phyloP scores from a whole-genome alignment of 768 basidiomycete genomes.

The Filobasidium wieringae region DNA sequence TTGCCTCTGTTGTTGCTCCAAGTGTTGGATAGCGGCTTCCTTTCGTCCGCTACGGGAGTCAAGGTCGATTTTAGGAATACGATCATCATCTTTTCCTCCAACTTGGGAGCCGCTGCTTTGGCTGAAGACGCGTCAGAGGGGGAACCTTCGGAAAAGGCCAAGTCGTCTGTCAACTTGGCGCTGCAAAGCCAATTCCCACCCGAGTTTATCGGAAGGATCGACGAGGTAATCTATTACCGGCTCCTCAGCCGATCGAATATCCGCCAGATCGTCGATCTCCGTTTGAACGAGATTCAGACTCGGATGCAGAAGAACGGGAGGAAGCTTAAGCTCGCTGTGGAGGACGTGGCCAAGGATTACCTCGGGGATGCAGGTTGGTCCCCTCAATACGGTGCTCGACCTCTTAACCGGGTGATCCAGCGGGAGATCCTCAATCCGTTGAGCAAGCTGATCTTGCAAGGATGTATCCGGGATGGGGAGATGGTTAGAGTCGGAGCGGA shows the following conservation, averaged over 20 bases:
- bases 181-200: conserved; percentile 40
- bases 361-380: conserved; percentile 36
- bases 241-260: conserved; percentile 65
- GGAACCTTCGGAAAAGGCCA: conserved; percentile 28
- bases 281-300: conserved; percentile 71
- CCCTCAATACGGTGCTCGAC: conserved; percentile 68
- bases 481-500: conserved; percentile 64
- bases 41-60: conserved; percentile 37
- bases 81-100: conserved; percentile 41
- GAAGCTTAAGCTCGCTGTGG: conserved; percentile 69
- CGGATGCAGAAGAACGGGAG: conserved; percentile 56
- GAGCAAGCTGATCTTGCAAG: conserved; percentile 70
- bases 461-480: conserved; percentile 71
- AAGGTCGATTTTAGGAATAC: conserved; percentile 41
- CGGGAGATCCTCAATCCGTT: conserved; percentile 84
- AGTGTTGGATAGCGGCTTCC: conserved; percentile 42
- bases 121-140: conserved; percentile 41
- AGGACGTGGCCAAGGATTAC: conserved; percentile 57
- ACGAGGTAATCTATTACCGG: conserved; percentile 49
- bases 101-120: conserved; percentile 39
- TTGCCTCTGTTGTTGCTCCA: conserved; percentile 42
- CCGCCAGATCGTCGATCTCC: conserved; percentile 74
- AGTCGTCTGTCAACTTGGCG: conserved; percentile 38
- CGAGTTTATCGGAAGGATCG: conserved; percentile 40
- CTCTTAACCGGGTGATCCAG: conserved; percentile 82